phyloP scores from a whole-genome alignment of 345 rosid species.

The Hibiscus tridactylites region DNA sequence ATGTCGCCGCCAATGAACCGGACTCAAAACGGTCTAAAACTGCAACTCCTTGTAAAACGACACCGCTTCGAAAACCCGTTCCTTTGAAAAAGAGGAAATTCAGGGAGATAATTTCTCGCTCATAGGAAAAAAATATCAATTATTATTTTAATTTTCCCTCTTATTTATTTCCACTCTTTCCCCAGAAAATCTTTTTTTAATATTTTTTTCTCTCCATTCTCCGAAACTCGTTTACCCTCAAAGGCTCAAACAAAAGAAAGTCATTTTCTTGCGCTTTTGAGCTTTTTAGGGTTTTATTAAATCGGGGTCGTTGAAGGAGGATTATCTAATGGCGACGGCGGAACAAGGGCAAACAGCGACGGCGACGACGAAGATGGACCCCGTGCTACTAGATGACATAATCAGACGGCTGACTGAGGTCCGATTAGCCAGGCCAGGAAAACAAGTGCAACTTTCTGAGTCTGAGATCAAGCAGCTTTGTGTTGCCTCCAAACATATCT shows the following conservation, averaged over 20 bases:
- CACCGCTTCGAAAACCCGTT: too few species aligned
- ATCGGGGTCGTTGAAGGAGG: slow-evolving; percentile 14
- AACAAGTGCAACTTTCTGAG: slow-evolving; percentile 91
- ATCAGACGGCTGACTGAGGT: slow-evolving; percentile 79
- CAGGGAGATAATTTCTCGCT: too few species aligned
- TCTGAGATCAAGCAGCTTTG: slow-evolving; percentile 90
- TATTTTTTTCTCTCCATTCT: neutral
- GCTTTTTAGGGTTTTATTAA: slow-evolving; percentile 15
- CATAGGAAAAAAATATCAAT: too few species aligned
- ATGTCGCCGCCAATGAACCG: too few species aligned
- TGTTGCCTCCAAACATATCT: slow-evolving; percentile 63
- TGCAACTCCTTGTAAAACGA: too few species aligned
- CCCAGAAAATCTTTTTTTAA: too few species aligned
- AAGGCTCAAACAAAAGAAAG: neutral
- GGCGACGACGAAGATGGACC: slow-evolving; percentile 47
- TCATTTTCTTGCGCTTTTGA: neutral
- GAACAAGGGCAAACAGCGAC: slow-evolving; percentile 44
- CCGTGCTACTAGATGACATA: slow-evolving; percentile 64
- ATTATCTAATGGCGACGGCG: slow-evolving; percentile 39
- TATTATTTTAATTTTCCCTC: too few species aligned
- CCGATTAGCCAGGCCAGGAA: slow-evolving; percentile 80
- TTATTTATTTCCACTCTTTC: too few species aligned
- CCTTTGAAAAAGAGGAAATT: too few species aligned
- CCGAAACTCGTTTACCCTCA: neutral
- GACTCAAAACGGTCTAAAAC: too few species aligned